Evolutionary conservation across 2,329 filamentous ascomycete species (phyloP).

Genomic region (Boeremia lycopersici): DNA sequence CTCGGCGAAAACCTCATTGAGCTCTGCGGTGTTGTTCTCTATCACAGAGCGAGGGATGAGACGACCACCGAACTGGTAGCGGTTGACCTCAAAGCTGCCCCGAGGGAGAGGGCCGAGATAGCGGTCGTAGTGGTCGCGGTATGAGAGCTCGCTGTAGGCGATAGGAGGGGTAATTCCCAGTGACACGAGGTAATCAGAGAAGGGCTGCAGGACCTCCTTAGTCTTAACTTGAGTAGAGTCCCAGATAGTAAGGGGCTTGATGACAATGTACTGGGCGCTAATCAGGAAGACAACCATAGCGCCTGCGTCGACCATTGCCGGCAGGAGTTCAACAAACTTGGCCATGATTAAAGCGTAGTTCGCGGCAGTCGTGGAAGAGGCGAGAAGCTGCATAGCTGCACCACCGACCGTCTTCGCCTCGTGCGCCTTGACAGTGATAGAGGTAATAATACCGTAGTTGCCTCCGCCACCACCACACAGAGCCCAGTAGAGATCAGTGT

Average conservation of each 20-base stretch:
- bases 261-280: conserved; percentile 19
- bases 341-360: conserved; percentile 20
- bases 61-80: conserved; percentile 30
- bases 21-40: conserved; percentile 22
- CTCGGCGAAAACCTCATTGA: conserved; percentile 21
- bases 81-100: conserved; percentile 26
- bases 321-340: conserved; percentile 23
- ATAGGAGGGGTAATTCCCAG: conserved; percentile 27
- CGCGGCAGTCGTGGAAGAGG: conserved; percentile 21
- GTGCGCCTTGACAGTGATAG: conserved; percentile 38
- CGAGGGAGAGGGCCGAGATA: conserved; percentile 37
- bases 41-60: conserved; percentile 26
- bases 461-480: conserved; percentile 41
- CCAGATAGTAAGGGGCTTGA: conserved; percentile 25
- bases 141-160: conserved; percentile 28
- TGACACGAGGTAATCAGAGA: conserved; percentile 23
- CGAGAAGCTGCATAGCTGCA: conserved; percentile 28
- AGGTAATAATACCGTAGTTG: conserved; percentile 40
- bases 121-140: conserved; percentile 30
- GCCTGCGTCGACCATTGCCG: conserved; percentile 29
- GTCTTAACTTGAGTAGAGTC: conserved; percentile 21
- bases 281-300: conserved; percentile 27
- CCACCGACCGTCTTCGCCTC: conserved; percentile 27
- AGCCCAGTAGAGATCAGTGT: conserved; percentile 47
- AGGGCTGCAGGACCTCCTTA: conserved; percentile 32